These are phyloP conservation scores for Tricholoma flavovirens DNA, from an alignment of 768 basidiomycete species.

Conservation along the genomic window DNA sequence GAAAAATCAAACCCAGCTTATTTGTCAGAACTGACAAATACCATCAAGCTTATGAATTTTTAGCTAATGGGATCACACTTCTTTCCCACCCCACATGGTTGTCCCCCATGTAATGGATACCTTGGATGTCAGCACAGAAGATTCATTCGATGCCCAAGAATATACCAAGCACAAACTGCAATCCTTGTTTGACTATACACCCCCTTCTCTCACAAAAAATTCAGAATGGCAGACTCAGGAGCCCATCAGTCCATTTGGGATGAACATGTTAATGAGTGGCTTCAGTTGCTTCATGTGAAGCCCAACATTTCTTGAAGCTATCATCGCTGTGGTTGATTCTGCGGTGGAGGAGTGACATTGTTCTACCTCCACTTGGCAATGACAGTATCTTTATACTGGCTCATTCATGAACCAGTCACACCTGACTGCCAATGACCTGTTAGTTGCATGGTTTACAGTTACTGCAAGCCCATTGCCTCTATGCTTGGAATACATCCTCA, in stretches of 20 bases:
- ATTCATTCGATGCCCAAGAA: background rate
- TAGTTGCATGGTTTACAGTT: background rate
- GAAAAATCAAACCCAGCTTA: too few species aligned
- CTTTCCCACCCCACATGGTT: too few species aligned
- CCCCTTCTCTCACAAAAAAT: background rate
- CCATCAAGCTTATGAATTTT: too few species aligned
- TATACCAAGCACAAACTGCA: background rate
- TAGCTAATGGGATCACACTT: too few species aligned
- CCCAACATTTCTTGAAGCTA: background rate
- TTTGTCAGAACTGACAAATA: too few species aligned
- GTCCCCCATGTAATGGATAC: too few species aligned
- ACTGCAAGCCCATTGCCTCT: slow-evolving; percentile 1
- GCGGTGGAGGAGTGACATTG: background rate
- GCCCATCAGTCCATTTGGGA: background rate
- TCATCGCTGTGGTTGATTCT: background rate
- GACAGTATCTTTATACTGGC: background rate
- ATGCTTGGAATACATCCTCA: slow-evolving; percentile 1
- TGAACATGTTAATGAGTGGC: background rate
- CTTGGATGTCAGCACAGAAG: background rate
- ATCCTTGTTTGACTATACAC: background rate
- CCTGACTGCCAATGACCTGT: background rate
- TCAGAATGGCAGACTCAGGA: background rate
- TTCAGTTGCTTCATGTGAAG: background rate
- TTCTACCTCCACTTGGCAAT: background rate
- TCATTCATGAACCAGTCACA: background rate